Conservation (phyloP, 2,329 filamentous ascomycete genomes). For the Samsoniella hepiali region DNA sequence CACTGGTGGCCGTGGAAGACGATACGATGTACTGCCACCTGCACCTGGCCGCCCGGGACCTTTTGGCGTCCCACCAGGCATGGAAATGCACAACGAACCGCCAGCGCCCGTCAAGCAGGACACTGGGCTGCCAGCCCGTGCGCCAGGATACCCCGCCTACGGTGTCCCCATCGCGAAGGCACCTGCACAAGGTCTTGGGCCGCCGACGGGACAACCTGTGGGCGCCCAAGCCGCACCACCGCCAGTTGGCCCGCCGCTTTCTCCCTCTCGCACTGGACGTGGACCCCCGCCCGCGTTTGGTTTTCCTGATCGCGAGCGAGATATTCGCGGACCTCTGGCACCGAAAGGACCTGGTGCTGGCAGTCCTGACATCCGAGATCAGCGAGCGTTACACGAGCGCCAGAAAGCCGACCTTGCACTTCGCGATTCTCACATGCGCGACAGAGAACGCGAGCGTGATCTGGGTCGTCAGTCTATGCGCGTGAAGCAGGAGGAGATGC, state of each 20-base stretch:
- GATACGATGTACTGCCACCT: conserved; percentile 43
- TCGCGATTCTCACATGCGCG: conserved; percentile 27
- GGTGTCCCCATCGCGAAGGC: conserved; percentile 47
- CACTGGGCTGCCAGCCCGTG: conserved; percentile 30
- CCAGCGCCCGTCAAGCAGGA: conserved; percentile 42
- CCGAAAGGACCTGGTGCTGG: conserved; percentile 37
- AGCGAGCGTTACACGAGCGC: conserved; percentile 33
- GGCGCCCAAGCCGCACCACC: conserved; percentile 27
- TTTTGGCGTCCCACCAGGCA: conserved; percentile 45
- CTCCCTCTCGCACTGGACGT: conserved; percentile 44
- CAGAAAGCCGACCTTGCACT: conserved; percentile 32
- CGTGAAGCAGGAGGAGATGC: conserved; percentile 51
- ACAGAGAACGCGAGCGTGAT: conserved; percentile 27
- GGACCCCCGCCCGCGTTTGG: conserved; percentile 42
- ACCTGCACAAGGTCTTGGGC: conserved; percentile 31
- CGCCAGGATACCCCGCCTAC: conserved; percentile 42
- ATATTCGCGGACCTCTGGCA: conserved; percentile 37
- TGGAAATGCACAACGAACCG: conserved; percentile 46
- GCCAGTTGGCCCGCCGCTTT: conserved; percentile 44
- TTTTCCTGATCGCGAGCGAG: conserved; percentile 44
- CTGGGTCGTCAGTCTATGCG: conserved; percentile 25
- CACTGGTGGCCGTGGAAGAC: conserved; percentile 46
- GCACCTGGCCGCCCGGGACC: conserved; percentile 35
- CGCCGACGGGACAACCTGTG: conserved; percentile 17
- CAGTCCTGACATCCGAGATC: conserved; percentile 34